Evolutionary conservation across 2,329 filamentous ascomycete species (phyloP).

Genomic region (Phaeosphaeriaceae sp.): DNA sequence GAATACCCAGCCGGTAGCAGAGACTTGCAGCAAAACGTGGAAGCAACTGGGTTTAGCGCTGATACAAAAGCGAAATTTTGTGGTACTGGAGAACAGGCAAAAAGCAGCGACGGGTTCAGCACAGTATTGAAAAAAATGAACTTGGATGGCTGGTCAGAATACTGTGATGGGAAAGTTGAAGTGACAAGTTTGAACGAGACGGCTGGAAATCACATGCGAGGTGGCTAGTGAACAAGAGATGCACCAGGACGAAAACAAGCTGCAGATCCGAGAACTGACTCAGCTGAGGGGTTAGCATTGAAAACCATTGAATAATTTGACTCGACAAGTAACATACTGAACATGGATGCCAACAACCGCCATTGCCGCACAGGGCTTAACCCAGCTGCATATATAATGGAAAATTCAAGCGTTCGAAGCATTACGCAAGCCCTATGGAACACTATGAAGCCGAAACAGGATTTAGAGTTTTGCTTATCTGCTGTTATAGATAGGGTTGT

Average conservation of each 20-base stretch:
- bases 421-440: conserved; percentile 16
- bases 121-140: conserved; percentile 71
- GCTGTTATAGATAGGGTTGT: background rate
- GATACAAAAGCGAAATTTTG: conserved; percentile 51
- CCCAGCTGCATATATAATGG: background rate
- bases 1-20: conserved; percentile 64
- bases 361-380: conserved; percentile 2
- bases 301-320: too few relatives aligned
- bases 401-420: conserved; percentile 3
- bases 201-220: background rate
- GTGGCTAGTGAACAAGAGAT: background rate
- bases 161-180: conserved; percentile 52
- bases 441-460: background rate
- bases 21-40: conserved; percentile 1
- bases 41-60: conserved; percentile 42
- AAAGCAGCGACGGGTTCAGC: conserved; percentile 61
- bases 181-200: conserved; percentile 28
- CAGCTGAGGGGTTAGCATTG: too few relatives aligned
- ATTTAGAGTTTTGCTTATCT: background rate
- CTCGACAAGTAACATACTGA: too few relatives aligned
- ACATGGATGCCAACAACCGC: background rate
- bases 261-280: too few relatives aligned
- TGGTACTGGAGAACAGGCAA: conserved; percentile 39
- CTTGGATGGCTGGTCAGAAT: conserved; percentile 67
- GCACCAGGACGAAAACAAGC: background rate